Evolutionary conservation across 768 basidiomycete genomes (phyloP).

Genomic region (Trametes elegans): DNA sequence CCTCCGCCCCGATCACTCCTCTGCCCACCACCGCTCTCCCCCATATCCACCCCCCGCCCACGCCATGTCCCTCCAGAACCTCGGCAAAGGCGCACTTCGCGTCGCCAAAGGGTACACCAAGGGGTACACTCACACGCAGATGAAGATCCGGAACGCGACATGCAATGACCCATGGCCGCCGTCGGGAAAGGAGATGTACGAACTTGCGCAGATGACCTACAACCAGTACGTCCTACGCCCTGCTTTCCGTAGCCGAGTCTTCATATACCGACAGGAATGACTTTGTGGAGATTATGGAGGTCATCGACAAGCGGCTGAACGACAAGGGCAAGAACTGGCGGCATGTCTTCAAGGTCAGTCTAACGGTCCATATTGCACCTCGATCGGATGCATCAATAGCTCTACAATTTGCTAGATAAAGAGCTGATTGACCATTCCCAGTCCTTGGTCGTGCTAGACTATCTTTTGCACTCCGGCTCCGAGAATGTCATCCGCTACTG

Average conservation of each 20-base stretch:
- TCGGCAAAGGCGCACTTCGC: conserved; percentile 65
- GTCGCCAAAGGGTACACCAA: conserved; percentile 92
- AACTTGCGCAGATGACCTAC: conserved; percentile 91
- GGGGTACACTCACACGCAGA: conserved; percentile 89
- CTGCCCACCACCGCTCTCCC: neutral
- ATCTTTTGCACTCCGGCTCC: conserved; percentile 89
- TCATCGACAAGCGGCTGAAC: conserved; percentile 94
- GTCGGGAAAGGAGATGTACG: conserved; percentile 95
- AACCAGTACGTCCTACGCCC: conserved; percentile 63
- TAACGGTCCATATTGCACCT: too few relatives aligned
- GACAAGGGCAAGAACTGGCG: conserved; percentile 99
- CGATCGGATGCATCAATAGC: neutral
- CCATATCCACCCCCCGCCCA: neutral
- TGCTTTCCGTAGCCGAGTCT: neutral
- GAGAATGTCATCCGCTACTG: conserved; percentile 98
- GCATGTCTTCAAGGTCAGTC: conserved; percentile 89
- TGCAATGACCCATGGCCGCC: conserved; percentile 97
- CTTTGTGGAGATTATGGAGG: conserved; percentile 98
- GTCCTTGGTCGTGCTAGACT: conserved; percentile 90
- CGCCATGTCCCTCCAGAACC: conserved; percentile 14
- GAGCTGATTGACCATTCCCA: conserved; percentile 29
- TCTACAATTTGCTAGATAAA: too few relatives aligned
- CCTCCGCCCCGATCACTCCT: neutral
- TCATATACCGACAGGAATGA: conserved; percentile 55
- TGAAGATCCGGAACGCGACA: conserved; percentile 93